Evolutionary conservation across 306 rosid genomes (phyloP), one percentile per base, ranked within the genome.

Genomic region (Astragalus glycyphyllos): DNA sequence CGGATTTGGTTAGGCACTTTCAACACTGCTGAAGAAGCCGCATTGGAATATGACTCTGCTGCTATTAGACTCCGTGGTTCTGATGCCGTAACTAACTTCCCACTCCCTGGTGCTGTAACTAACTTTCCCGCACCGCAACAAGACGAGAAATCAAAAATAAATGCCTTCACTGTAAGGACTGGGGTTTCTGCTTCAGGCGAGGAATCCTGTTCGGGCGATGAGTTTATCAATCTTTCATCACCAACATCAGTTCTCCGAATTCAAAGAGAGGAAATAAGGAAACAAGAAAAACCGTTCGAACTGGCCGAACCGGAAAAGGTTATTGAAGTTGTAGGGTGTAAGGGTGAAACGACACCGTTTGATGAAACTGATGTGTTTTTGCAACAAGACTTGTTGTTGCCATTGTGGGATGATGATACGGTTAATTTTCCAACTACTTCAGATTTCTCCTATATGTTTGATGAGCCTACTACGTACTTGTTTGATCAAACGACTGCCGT

Each of bases 1-100:
- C 85, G 98, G 34, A 34, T 90, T 0, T 93, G 98, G 98, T n/a
- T 93, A 2, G 98, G 98, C 0, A 93, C 98, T 0, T 93, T 31
- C 66, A 86, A 81, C 40, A 90, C 97, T 0, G 97, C 97, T 0
- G 98, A 90, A 73, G 98, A 92, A 65, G 98, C 98, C 0, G 98
- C 98, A 11, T 77, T 79, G 89, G 86, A 77, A 2, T 92, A 90
- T 11, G 96, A 92, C 16, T 82, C 80, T 57, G 93, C 90, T 0
- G 98, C 97, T 1, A 84, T 93, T 48, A 73, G 74, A 60, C 84
- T 92, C 6, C 84, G 98, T 0, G 97, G 98, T 0, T 86, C 95
- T 0, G 82, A 88, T 10, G 98, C 98, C 23, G 26, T 82, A 1
- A 88, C 92, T 0, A 90, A 92, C 62, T 90, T 92, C 13, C 80